A percentile compares a stretch with the other conserved stretches of the same genome.
Evolutionary conservation across 169 alveolate genomes (phyloP).

Genomic region (Cryptosporidium viatorum): DNA sequence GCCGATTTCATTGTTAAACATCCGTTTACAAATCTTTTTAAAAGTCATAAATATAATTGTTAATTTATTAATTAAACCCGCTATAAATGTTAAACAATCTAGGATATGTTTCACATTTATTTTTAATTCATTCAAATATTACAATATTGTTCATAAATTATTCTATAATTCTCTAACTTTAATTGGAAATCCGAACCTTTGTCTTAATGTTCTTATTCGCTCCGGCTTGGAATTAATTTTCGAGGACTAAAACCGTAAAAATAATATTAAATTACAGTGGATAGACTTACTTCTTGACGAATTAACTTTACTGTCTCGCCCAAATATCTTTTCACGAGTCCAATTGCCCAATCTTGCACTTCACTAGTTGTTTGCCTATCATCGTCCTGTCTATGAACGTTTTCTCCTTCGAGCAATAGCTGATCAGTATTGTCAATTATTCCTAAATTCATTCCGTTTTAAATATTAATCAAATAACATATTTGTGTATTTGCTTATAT

Average conservation of each 20-base stretch:
- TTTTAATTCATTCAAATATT: neutral
- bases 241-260: neutral
- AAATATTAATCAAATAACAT: neutral
- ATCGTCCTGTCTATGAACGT: slow-evolving; percentile 70
- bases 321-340: slow-evolving; percentile 36
- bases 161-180: slow-evolving; percentile 22
- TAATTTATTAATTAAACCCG: neutral
- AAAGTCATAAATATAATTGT: neutral
- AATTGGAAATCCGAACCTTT: slow-evolving; percentile 67
- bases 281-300: slow-evolving; percentile 43
- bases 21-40: slow-evolving; percentile 14
- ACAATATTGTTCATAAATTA: neutral
- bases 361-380: slow-evolving; percentile 73
- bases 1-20: neutral
- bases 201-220: slow-evolving; percentile 43
- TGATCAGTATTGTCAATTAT: slow-evolving; percentile 50
- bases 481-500: neutral
- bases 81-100: neutral
- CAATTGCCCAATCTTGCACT: slow-evolving; percentile 75
- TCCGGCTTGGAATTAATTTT: neutral
- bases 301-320: slow-evolving; percentile 58
- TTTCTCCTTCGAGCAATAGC: slow-evolving; percentile 12
- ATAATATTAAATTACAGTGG: neutral
- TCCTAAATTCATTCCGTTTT: neutral
- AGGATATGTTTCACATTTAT: neutral